Conservation (phyloP, 2,329 filamentous ascomycete species). For the Geosmithia morbida region DNA sequence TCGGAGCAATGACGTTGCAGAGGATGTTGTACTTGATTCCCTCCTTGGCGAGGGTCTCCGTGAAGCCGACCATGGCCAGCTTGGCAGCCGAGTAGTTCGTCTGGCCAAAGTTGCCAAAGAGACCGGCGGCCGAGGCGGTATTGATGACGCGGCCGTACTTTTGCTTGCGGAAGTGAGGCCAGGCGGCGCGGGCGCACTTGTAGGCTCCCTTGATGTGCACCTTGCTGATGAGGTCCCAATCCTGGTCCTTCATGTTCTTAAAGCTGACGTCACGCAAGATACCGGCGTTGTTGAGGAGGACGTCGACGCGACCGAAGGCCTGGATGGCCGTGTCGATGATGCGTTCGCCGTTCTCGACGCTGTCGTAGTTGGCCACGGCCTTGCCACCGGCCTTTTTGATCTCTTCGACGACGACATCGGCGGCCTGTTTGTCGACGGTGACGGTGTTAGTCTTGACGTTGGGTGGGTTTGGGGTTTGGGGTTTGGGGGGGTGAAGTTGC, state of each 20-base stretch:
- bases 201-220: conserved; percentile 91
- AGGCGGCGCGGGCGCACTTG: conserved; percentile 88
- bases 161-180: conserved; percentile 97
- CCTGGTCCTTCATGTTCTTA: conserved; percentile 95
- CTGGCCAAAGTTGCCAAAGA: conserved; percentile 94
- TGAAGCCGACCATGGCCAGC: conserved; percentile 89
- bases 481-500: too few relatives aligned
- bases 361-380: conserved; percentile 95
- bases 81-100: conserved; percentile 96
- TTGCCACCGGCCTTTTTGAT: conserved; percentile 84
- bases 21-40: conserved; percentile 96
- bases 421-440: conserved; percentile 38
- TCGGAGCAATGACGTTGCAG: conserved; percentile 86
- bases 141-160: conserved; percentile 97
- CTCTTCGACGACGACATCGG: conserved; percentile 70
- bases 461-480: too few relatives aligned
- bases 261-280: conserved; percentile 93
- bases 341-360: conserved; percentile 80
- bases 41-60: conserved; percentile 95
- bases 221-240: conserved; percentile 91
- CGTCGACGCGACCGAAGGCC: conserved; percentile 72
- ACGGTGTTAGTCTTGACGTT: too few relatives aligned
- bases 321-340: conserved; percentile 86
- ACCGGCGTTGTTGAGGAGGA: conserved; percentile 96
- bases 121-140: conserved; percentile 86